These are phyloP conservation scores for Conidiobolus coronatus DNA, from an alignment of 371 early-diverging fungal genomes.

Conservation along the genomic window DNA sequence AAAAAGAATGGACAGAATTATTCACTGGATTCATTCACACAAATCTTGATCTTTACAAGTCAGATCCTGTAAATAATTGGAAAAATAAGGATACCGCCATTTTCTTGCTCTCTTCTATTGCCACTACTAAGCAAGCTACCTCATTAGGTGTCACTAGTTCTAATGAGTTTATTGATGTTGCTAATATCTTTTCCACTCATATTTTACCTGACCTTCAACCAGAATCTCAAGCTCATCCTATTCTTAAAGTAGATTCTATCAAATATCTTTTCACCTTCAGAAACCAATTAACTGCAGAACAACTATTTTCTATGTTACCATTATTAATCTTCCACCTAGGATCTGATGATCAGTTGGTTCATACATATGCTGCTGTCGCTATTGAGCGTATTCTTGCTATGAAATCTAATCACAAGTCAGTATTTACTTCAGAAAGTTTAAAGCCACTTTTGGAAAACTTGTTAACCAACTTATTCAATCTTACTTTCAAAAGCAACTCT, in stretches of 20 bases:
- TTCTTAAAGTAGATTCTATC: constrained; percentile 82
- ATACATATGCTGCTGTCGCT: constrained; percentile 80
- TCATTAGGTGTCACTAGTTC: constrained; percentile 39
- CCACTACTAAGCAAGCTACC: constrained; percentile 31
- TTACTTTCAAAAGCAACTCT: constrained; percentile 34
- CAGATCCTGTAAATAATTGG: constrained; percentile 61
- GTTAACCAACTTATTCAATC: constrained; percentile 44
- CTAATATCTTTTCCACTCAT: constrained; percentile 58
- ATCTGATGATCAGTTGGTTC: constrained; percentile 55
- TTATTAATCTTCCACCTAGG: constrained; percentile 55
- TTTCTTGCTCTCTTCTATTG: constrained; percentile 70
- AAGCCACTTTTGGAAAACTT: constrained; percentile 37
- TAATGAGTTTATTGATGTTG: constrained; percentile 49
- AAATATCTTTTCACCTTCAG: constrained; percentile 82
- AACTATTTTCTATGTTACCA: constrained; percentile 51
- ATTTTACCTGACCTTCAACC: constrained; percentile 62
- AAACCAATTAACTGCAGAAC: constrained; percentile 47
- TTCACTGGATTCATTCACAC: not conserved
- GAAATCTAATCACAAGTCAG: constrained; percentile 23
- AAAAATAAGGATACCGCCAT: constrained; percentile 88
- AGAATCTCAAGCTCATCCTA: constrained; percentile 45
- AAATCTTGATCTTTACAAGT: constrained; percentile 6
- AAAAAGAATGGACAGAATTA: not conserved
- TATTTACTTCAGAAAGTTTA: constrained; percentile 41
- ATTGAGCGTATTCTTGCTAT: constrained; percentile 76